Conservation (phyloP, 1,284 basidiomycete genomes). For the Chalciporus sp. region DNA sequence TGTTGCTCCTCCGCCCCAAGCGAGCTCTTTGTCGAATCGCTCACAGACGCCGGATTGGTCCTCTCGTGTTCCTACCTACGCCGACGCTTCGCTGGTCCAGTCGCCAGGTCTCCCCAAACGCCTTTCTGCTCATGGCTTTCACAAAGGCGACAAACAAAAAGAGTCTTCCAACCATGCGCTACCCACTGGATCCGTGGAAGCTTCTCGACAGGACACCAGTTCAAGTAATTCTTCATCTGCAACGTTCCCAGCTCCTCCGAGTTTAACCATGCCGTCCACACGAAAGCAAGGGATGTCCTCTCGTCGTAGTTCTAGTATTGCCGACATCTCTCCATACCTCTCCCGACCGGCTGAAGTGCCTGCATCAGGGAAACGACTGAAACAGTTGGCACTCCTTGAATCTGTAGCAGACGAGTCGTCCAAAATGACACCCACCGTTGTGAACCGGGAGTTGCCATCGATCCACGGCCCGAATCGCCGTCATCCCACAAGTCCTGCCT, state of each 20-base stretch:
- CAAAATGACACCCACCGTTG: slow-evolving; percentile 52
- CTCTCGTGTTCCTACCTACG: slow-evolving; percentile 32
- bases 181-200: slow-evolving; percentile 20
- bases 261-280: slow-evolving; percentile 9
- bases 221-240: slow-evolving; percentile 15
- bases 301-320: slow-evolving; percentile 45
- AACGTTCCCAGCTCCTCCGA: slow-evolving; percentile 4
- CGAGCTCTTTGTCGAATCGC: slow-evolving; percentile 13
- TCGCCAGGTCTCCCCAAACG: slow-evolving; percentile 12
- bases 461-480: slow-evolving; percentile 3
- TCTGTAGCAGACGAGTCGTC: slow-evolving; percentile 72
- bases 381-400: slow-evolving; percentile 75
- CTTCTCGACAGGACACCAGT: slow-evolving; percentile 23
- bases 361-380: slow-evolving; percentile 60
- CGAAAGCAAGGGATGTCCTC: slow-evolving; percentile 31
- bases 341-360: slow-evolving; percentile 50
- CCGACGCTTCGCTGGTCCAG: slow-evolving; percentile 5
- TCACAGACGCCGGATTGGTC: slow-evolving; percentile 35
- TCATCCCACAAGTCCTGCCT: slow-evolving; percentile 12
- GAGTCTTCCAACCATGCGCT: slow-evolving; percentile 11
- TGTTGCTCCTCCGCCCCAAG: slow-evolving; percentile 10
- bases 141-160: slow-evolving; percentile 19
- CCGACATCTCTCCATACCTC: slow-evolving; percentile 68
- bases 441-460: slow-evolving; percentile 37
- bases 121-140: slow-evolving; percentile 1